Base-by-base conservation (phyloP, 192 early-diverging fungal species). In the Coemansia sp. region DNA sequence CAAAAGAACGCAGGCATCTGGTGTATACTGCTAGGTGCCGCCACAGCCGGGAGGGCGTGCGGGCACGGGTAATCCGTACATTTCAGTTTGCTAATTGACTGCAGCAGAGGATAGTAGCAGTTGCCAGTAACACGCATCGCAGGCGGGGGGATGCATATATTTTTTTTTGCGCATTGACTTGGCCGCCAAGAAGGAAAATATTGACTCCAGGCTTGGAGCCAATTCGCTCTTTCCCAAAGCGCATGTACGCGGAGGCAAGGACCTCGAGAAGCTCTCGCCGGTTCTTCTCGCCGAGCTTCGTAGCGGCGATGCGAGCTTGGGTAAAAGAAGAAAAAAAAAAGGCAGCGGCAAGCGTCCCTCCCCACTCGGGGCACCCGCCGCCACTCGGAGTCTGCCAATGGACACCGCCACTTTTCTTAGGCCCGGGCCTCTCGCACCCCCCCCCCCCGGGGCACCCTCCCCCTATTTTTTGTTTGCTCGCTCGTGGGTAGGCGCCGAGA, bases 321-420 rank as follows among this genome's bases (percentile, higher is more conserved):
- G 27, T 17, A 4, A 56, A 47, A 51, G 25, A 27, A 51, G 39
- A 27, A 53, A 37, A 51, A 14, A 39, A 20, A 19, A 6, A 35
- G 12, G 45, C 4, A 49, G n/a, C 24, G 58, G 60, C 40, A 46
- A 15, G 24, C 59, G 58, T 22, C 59, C 39, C 57, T 58, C 47
- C 62, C 57, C 59, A 31, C 43, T 54, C 54, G 53, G 25, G 57
- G 39, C 36, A 37, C 19, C 59, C 58, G 58, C 74, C 68, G 74
- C 74, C 74, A 77, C 74, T 77, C 74, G 74, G 74, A 70, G 68
- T 60, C 64, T 77, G 68, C 74, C 74, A 77, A 77, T 77, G 56
- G 57, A 37, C 68, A 63, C 74, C 74, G 68, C 74, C 74, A 77
- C 74, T 60, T 60, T 77, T 49, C 59, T 60, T 47, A 59, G 57